phyloP scores from a whole-genome alignment of 257 asterid genomes.

The Solanum neorickii region DNA sequence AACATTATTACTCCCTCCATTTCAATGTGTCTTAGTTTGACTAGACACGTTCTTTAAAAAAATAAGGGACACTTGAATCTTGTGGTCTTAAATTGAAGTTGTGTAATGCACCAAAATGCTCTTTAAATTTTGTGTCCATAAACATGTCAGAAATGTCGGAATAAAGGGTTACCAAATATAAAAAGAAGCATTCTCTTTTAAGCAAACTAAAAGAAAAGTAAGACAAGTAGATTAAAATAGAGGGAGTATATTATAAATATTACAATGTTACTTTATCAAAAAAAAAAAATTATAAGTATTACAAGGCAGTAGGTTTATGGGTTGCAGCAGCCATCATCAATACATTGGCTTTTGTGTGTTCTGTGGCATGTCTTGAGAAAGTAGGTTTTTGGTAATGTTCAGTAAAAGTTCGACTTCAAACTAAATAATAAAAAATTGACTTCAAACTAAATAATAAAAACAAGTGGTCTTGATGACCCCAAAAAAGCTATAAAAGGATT shows the following conservation, averaged over 20 bases:
- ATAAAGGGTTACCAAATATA: neutral
- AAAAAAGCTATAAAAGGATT: neutral
- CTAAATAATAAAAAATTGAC: neutral
- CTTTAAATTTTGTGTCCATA: neutral
- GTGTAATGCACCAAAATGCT: neutral
- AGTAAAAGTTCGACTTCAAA: neutral
- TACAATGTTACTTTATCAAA: neutral
- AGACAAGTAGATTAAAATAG: neutral
- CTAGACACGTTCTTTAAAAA: neutral
- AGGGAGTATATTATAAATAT: neutral
- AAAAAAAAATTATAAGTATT: neutral
- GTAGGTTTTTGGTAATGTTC: neutral
- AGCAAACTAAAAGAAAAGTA: neutral
- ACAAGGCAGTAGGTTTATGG: neutral
- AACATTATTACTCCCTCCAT: neutral
- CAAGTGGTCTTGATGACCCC: neutral
- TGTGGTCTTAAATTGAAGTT: neutral
- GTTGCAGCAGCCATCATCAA: neutral
- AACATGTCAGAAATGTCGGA: neutral
- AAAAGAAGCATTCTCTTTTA: neutral
- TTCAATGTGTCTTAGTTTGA: neutral
- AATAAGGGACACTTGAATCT: neutral
- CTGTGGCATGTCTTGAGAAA: neutral
- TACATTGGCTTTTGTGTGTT: neutral
- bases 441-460: neutral